phyloP scores from a whole-genome alignment of 2,329 filamentous ascomycete genomes.

The Xylaria sp. region DNA sequence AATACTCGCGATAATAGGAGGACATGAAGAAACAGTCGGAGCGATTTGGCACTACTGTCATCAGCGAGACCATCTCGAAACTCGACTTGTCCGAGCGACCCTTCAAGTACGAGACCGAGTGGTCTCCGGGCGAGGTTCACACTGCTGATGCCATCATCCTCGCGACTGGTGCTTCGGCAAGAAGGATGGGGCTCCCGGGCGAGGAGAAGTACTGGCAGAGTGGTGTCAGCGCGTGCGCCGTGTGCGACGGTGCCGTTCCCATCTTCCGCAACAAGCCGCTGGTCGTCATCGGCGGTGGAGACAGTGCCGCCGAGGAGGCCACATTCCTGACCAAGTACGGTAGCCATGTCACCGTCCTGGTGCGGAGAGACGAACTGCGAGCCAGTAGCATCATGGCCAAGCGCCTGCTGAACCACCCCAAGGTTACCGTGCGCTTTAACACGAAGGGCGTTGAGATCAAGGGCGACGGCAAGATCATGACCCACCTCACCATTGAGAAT shows the following conservation, averaged over 20 bases:
- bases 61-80: slow-evolving; percentile 90
- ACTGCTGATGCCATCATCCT: slow-evolving; percentile 94
- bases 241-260: slow-evolving; percentile 95
- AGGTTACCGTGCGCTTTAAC: slow-evolving; percentile 92
- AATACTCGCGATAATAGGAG: slow-evolving; percentile 64
- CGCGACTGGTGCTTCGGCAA: slow-evolving; percentile 92
- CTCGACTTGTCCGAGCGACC: slow-evolving; percentile 86
- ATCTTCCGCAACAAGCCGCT: slow-evolving; percentile 98
- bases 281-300: slow-evolving; percentile 94
- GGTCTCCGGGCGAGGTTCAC: slow-evolving; percentile 81
- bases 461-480: slow-evolving; percentile 91
- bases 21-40: slow-evolving; percentile 92
- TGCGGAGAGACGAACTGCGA: slow-evolving; percentile 85
- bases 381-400: slow-evolving; percentile 94
- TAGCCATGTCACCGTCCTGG: slow-evolving; percentile 92
- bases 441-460: slow-evolving; percentile 82
- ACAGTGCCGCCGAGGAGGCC: slow-evolving; percentile 96
- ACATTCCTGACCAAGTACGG: slow-evolving; percentile 98
- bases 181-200: slow-evolving; percentile 82
- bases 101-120: slow-evolving; percentile 95
- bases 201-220: slow-evolving; percentile 98
- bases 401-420: slow-evolving; percentile 82
- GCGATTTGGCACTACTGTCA: slow-evolving; percentile 90
- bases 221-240: slow-evolving; percentile 94
- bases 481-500: slow-evolving; percentile 85